Evolutionary conservation across 257 asterid species (phyloP).

Genomic region (Solanum bulbocastanum): DNA sequence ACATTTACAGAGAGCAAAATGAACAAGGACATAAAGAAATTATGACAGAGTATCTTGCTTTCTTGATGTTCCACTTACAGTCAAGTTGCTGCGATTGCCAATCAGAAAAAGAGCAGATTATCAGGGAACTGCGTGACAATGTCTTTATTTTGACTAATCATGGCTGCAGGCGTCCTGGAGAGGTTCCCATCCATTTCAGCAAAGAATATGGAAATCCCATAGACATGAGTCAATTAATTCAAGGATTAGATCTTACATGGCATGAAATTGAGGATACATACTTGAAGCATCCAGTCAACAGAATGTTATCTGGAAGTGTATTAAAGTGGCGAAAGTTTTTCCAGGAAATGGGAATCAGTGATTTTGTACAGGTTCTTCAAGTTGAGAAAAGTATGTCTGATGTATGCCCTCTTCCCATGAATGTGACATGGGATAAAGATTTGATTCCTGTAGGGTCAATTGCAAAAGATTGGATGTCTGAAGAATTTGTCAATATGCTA

Average conservation of each 20-base stretch:
- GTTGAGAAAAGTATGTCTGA: constrained; percentile 44
- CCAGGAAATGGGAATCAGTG: constrained; percentile 70
- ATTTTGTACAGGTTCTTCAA: constrained; percentile 65
- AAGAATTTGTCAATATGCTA: constrained; percentile 49
- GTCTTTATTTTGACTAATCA: constrained; percentile 63
- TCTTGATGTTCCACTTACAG: constrained; percentile 72
- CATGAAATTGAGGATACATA: constrained; percentile 52
- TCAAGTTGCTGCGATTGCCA: constrained; percentile 55
- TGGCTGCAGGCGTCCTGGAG: constrained; percentile 47
- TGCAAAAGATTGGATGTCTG: constrained; percentile 67
- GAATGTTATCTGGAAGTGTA: constrained; percentile 48
- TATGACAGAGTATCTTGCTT: constrained; percentile 72
- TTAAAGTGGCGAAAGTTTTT: constrained; percentile 76
- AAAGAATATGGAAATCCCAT: constrained; percentile 48
- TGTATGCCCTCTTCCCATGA: constrained; percentile 20
- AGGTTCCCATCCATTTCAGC: constrained; percentile 75
- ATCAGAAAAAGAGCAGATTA: constrained; percentile 44
- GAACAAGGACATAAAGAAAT: constrained; percentile 32
- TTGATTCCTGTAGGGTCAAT: constrained; percentile 19
- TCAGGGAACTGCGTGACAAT: constrained; percentile 39
- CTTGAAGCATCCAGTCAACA: constrained; percentile 59
- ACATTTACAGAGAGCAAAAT: constrained; percentile 34
- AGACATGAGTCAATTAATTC: constrained; percentile 44
- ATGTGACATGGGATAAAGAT: constrained; percentile 22
- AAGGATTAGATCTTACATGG: constrained; percentile 61